Conservation (phyloP, 495 filamentous ascomycete genomes). For the Talaromyces wortmannii region DNA sequence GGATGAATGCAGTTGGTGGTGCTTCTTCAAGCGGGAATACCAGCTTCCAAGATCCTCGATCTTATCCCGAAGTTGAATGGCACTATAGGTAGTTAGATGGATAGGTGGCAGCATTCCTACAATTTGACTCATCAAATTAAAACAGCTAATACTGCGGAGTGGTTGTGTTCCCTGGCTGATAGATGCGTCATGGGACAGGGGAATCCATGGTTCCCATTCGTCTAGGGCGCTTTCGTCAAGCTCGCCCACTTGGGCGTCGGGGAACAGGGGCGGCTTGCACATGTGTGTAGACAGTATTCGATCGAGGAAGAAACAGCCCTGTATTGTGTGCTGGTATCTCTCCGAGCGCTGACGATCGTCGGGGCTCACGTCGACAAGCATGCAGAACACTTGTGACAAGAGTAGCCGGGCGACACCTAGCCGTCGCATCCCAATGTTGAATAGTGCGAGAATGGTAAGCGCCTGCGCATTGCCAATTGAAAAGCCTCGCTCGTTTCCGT, state of each 20-base stretch:
- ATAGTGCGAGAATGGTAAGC: conserved; percentile 43
- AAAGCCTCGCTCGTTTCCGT: conserved; percentile 19
- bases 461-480: conserved; percentile 48
- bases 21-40: neutral
- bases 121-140: neutral
- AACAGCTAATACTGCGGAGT: conserved; percentile 1
- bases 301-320: conserved; percentile 16
- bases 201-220: neutral
- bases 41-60: neutral
- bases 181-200: neutral
- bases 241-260: neutral
- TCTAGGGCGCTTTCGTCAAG: conserved; percentile 1
- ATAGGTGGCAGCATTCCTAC: neutral
- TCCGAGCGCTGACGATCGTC: neutral
- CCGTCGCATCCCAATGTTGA: conserved; percentile 38
- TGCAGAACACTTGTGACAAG: conserved; percentile 42
- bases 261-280: neutral
- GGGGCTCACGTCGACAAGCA: conserved; percentile 21
- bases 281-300: conserved; percentile 11
- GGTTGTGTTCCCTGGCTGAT: neutral
- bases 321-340: conserved; percentile 13
- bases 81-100: neutral
- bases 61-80: neutral
- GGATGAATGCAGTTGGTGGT: neutral
- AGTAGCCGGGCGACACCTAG: conserved; percentile 40